Evolutionary conservation across 1,139 yeast species (phyloP), one percentile per base, ranked within the genome.

Genomic region (Lodderomyces pseudojiufengensis): DNA sequence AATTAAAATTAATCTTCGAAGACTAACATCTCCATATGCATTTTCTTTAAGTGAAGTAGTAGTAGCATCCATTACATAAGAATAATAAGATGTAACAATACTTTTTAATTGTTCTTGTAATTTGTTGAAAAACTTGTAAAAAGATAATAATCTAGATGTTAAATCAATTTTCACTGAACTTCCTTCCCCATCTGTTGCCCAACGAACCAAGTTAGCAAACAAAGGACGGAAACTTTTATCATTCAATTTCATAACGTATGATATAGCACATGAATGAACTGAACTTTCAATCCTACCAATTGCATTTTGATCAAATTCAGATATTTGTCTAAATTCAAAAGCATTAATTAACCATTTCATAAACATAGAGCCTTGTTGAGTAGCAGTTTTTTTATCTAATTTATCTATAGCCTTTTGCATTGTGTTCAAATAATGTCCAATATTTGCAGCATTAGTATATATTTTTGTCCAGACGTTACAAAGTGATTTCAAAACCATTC

Each of bases 211-310:
- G 27, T 81, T 71, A 5, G 92, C 90, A 63, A 94, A 90, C 51
- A 87, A 64, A 18, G 98, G 98, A 54, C 97, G 78, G 74, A 92
- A 94, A 10, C 81, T 76, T 65, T 87, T 87, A 59, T 92, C 98
- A 54, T 92, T 92, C 59, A 94, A 74, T 59, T 92, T 90, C 82
- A 92, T 74, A 18, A 92, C 95, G 48, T 80, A 81, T 24, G 70
- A 69, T 46, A 90, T 77, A 29, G 87, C 92, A 57, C 90, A 77
- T 32, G 74, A 66, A 51, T 84, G 83, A 56, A 84, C 77, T 12
- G 84, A 73, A 24, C 86, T 73, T 55, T 90, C 97, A 43, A 90
- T 77, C 50, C 95, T 76, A 55, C 84, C 81, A 43, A 84, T 68
- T 6, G 95, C 82, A 54, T 87, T 87, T 43, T 65, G 73, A 50